Conservation (phyloP, 768 basidiomycete species). For the Boletus pseudopeckii region DNA sequence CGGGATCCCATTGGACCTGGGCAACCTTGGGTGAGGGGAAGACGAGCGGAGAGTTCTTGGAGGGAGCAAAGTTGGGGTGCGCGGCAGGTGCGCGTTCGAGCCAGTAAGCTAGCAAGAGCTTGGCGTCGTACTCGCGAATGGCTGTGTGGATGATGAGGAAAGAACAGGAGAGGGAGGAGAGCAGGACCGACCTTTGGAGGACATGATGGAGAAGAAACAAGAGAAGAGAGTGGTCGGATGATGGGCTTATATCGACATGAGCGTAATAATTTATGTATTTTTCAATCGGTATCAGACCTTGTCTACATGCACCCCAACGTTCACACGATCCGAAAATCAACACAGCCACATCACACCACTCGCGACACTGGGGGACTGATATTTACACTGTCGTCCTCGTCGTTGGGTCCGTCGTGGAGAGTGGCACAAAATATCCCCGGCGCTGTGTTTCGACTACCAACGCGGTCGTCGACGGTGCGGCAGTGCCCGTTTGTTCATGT, state of each 20-base stretch:
- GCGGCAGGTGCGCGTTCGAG: constrained; percentile 85
- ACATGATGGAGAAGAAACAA: constrained; percentile 25
- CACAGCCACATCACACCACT: constrained; percentile 27
- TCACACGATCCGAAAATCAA: constrained; percentile 26
- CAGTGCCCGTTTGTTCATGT: neutral
- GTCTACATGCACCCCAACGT: constrained; percentile 26
- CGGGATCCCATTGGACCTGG: constrained; percentile 82
- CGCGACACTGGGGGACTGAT: neutral
- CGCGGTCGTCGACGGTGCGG: neutral
- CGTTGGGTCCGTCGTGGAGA: neutral
- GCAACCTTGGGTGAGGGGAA: constrained; percentile 78
- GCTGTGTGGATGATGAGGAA: constrained; percentile 37
- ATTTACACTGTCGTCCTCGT: neutral
- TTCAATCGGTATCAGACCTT: constrained; percentile 21
- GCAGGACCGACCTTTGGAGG: constrained; percentile 30
- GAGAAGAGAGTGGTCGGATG: neutral
- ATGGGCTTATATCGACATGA: constrained; percentile 18
- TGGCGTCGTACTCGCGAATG: constrained; percentile 98
- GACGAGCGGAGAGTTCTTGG: constrained; percentile 39
- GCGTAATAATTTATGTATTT: constrained; percentile 15
- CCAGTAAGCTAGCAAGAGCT: constrained; percentile 97
- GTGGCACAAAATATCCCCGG: neutral
- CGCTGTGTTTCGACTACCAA: neutral
- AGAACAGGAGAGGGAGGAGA: neutral
- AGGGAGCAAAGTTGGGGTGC: constrained; percentile 53